Evolutionary conservation across 2,329 filamentous ascomycete species (phyloP).

Genomic region (Penicillium sp.): DNA sequence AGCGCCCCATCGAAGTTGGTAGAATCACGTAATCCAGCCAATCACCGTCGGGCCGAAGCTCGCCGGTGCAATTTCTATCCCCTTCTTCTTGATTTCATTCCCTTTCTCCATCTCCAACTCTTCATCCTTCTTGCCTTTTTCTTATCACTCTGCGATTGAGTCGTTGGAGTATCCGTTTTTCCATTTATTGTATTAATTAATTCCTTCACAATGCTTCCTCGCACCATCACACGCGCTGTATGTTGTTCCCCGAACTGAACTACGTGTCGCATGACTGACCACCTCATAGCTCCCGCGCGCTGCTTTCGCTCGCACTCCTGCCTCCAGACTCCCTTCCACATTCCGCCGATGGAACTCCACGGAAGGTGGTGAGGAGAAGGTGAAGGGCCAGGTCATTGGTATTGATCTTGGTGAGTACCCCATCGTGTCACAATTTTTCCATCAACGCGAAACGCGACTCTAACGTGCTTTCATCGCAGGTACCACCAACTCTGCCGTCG

Average conservation of each 20-base stretch:
- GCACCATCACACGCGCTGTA: constrained; percentile 74
- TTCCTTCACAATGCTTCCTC: constrained; percentile 66
- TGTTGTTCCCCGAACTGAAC: constrained; percentile 36
- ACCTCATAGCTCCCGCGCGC: constrained; percentile 72
- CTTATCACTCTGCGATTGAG: constrained; percentile 35
- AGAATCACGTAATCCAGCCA: constrained; percentile 35
- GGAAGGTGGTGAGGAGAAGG: constrained; percentile 70
- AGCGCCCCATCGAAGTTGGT: constrained; percentile 19
- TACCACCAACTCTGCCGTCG: constrained; percentile 97
- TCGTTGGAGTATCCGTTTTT: constrained; percentile 34
- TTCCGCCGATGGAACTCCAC: constrained; percentile 61
- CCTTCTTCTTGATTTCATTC: constrained; percentile 21
- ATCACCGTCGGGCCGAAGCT: constrained; percentile 41
- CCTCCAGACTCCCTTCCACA: constrained; percentile 70
- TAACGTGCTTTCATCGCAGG: constrained; percentile 46
- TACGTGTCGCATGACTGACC: constrained; percentile 27
- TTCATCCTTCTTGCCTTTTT: constrained; percentile 18
- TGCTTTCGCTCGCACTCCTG: constrained; percentile 68
- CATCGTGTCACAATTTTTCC: not conserved
- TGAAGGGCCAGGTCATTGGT: constrained; percentile 94
- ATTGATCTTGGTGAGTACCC: constrained; percentile 83
- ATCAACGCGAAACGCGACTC: not conserved
- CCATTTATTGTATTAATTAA: constrained; percentile 40
- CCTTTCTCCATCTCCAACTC: constrained; percentile 22
- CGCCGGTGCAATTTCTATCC: constrained; percentile 37